These are phyloP conservation scores for Moesziomyces parantarcticus DNA, from an alignment of 1,284 basidiomycete genomes.

Conservation along the genomic window DNA sequence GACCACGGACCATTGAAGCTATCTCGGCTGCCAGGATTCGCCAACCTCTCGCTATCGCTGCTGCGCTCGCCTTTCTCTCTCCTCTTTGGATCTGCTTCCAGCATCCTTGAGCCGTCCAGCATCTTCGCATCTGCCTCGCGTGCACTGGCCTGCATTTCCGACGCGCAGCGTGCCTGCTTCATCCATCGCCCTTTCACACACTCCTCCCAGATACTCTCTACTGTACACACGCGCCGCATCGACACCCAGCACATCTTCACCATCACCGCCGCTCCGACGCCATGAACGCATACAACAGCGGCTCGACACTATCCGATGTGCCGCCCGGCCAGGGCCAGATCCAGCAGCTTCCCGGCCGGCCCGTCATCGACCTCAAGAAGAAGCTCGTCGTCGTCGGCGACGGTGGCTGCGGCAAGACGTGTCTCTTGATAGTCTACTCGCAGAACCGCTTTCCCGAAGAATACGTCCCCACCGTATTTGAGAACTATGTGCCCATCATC, in stretches of 20 bases:
- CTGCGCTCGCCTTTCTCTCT: no score
- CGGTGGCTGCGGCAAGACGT: slow-evolving; percentile 86
- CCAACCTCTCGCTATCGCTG: no score
- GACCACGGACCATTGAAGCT: background rate
- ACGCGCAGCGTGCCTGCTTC: background rate
- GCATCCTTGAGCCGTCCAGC: no score
- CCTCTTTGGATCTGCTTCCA: no score
- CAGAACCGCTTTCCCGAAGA: slow-evolving; percentile 98
- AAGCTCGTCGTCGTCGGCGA: slow-evolving; percentile 75
- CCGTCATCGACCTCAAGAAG: slow-evolving; percentile 60
- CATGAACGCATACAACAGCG: slow-evolving; percentile 48
- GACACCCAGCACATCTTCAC: background rate
- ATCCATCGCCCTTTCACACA: background rate
- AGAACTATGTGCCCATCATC: slow-evolving; percentile 88
- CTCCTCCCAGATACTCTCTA: background rate
- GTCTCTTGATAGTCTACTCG: slow-evolving; percentile 78
- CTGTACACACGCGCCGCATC: no score
- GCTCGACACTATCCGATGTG: slow-evolving; percentile 44
- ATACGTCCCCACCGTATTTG: slow-evolving; percentile 91
- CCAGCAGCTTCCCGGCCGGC: slow-evolving; percentile 44
- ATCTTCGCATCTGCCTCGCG: background rate
- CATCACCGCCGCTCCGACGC: background rate
- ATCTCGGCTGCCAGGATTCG: background rate
- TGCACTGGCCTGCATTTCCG: background rate
- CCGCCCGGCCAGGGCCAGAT: slow-evolving; percentile 47